A percentile compares a stretch with the other conserved stretches of the same genome.
These are phyloP conservation scores for Colletotrichum melonis DNA, from an alignment of 2,329 filamentous ascomycete species.

Conservation along the genomic window DNA sequence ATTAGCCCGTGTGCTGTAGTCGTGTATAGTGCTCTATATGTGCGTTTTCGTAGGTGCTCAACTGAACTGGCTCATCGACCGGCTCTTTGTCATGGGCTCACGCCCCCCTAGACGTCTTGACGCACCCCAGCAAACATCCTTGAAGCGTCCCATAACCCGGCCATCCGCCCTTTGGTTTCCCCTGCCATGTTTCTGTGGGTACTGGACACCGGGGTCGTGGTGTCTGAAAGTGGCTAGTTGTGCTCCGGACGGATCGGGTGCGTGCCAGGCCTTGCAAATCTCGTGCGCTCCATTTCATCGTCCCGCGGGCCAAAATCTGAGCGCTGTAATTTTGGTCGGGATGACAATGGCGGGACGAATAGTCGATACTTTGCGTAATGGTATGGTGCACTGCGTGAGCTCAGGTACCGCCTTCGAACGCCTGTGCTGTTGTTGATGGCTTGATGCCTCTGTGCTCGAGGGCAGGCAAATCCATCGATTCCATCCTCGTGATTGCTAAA, in stretches of 20 bases:
- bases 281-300: slow-evolving; percentile 1
- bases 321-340: not conserved
- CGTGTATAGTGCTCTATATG: not conserved
- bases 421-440: not conserved
- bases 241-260: slow-evolving; percentile 12
- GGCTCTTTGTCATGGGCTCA: not conserved
- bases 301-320: slow-evolving; percentile 8
- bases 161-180: slow-evolving; percentile 6
- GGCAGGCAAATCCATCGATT: not conserved
- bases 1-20: not conserved
- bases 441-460: not conserved
- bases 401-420: not conserved
- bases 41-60: not conserved
- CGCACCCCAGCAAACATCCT: slow-evolving; percentile 10
- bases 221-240: slow-evolving; percentile 11
- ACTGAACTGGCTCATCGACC: not conserved
- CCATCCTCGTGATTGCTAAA: slow-evolving; percentile 1
- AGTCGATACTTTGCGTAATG: not conserved
- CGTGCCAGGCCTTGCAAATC: slow-evolving; percentile 12
- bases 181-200: slow-evolving; percentile 10
- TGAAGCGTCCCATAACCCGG: slow-evolving; percentile 23
- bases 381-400: not conserved
- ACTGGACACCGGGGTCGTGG: not conserved
- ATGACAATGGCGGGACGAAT: not conserved
- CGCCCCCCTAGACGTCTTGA: not conserved